Conservation (phyloP, 2,329 filamentous ascomycete species). For the Juglanconis juglandina region DNA sequence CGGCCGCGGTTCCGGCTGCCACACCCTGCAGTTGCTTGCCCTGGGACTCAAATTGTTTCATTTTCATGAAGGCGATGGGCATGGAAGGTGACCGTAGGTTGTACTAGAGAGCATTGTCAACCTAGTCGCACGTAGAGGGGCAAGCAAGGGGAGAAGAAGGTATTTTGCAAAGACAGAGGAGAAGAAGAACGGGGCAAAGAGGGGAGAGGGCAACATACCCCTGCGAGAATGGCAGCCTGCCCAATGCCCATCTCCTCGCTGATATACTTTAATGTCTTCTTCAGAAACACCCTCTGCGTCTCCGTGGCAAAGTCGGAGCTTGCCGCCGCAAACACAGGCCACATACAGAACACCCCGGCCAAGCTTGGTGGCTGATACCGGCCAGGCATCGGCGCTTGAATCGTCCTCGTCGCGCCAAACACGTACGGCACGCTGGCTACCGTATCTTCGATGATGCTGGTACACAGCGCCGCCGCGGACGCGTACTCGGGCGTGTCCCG, state of each 20-base stretch:
- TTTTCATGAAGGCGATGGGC: constrained; percentile 18
- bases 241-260: constrained; percentile 19
- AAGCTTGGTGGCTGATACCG: constrained; percentile 9
- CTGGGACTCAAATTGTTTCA: constrained; percentile 16
- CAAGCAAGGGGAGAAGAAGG: neutral
- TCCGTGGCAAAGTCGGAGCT: constrained; percentile 17
- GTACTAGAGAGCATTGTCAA: constrained; percentile 1
- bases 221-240: constrained; percentile 16
- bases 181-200: too few species aligned
- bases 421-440: constrained; percentile 17
- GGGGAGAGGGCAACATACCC: constrained; percentile 1
- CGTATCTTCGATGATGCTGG: constrained; percentile 6
- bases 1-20: constrained; percentile 8
- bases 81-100: constrained; percentile 15
- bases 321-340: constrained; percentile 18
- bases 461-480: neutral
- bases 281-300: constrained; percentile 13
- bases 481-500: constrained; percentile 9
- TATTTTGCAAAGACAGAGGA: neutral
- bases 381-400: neutral
- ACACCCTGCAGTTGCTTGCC: constrained; percentile 14
- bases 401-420: constrained; percentile 5
- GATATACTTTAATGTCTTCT: constrained; percentile 16
- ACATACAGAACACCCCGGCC: constrained; percentile 16
- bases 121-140: too few species aligned